Evolutionary conservation across 2,329 filamentous ascomycete genomes (phyloP).

Genomic region (Cyphellophora attinorum): DNA sequence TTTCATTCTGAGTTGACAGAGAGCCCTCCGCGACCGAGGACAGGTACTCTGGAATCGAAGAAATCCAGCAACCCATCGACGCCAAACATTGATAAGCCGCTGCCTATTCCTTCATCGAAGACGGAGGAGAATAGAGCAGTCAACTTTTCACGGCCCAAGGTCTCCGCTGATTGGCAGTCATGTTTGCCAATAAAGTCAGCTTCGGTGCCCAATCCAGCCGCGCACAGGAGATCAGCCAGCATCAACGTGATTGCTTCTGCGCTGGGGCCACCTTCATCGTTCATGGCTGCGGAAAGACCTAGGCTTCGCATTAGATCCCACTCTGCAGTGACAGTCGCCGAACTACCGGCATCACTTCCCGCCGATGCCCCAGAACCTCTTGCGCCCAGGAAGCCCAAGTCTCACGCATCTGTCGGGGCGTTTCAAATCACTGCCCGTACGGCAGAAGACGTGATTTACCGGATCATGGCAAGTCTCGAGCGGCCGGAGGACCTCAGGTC

Average conservation of each 20-base stretch:
- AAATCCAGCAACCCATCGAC: neutral
- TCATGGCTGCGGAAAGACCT: too few relatives aligned
- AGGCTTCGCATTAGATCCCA: too few relatives aligned
- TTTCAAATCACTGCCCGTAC: conserved; percentile 13
- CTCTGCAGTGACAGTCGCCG: too few relatives aligned
- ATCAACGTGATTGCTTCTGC: too few relatives aligned
- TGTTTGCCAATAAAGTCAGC: too few relatives aligned
- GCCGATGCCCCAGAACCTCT: too few relatives aligned
- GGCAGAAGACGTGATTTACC: conserved; percentile 14
- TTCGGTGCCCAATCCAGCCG: too few relatives aligned
- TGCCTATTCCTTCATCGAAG: neutral
- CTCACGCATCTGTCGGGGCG: too few relatives aligned
- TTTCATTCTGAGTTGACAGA: neutral
- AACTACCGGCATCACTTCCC: too few relatives aligned
- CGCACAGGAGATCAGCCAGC: neutral
- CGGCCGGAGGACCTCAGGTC: conserved; percentile 12
- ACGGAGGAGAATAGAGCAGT: neutral
- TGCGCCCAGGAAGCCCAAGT: too few relatives aligned
- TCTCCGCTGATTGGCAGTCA: too few relatives aligned
- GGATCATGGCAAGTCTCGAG: conserved; percentile 14
- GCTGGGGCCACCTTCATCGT: too few relatives aligned
- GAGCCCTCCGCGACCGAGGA: neutral
- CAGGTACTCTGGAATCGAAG: neutral
- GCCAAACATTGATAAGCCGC: neutral
- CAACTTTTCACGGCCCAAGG: neutral